Base-by-base conservation (phyloP, 768 basidiomycete genomes). In the Hysterangium stoloniferum region DNA sequence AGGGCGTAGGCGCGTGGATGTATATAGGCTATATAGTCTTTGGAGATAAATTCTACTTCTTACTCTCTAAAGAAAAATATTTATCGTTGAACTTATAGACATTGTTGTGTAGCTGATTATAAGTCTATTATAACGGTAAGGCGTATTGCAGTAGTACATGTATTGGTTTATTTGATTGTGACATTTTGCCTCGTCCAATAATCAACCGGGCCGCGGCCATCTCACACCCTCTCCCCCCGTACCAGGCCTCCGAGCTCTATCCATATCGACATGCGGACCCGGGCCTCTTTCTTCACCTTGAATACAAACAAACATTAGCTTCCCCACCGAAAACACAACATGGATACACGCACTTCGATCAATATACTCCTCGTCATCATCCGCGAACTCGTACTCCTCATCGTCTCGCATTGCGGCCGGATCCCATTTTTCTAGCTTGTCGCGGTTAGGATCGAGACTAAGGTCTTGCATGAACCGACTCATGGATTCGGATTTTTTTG, bases 401-500 rank as follows among this genome's bases (percentile, higher is more conserved):
- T 68, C 71, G 7, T 75, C 77, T 7, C 73, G 73, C 28, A 79
- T 78, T 17, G 72, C 76, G 9, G 75, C 71, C 2, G 71, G 71
- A 55, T 82, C 78, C 83, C 84, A 88, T 36, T 66, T 72, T 61
- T 86, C 87, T 12, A 66, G 62, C 49, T 71, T 57, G 11, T 76
- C 76, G 20, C 68, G 73, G 12, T 67, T 68, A 0, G 86, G 86
- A 68, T 91, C 88, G 32, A 94, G 74, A 6, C 73, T 72, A 29
- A 94, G 77, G 64, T 94, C 92, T 49, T 77, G 72, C 82, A 94
- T 81, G 53, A 92, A 64, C 38, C 84, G 72, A 57, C 73, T 76
- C 70, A 94, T 72, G 0, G 85, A 88, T 49, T 91, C 90, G 22
- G 80, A 73, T 61, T 91, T 90, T 37, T 71, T 70, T 34, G 75